These are phyloP conservation scores for Taiozyma onychis DNA, from an alignment of 1,139 yeast species.

Conservation along the genomic window DNA sequence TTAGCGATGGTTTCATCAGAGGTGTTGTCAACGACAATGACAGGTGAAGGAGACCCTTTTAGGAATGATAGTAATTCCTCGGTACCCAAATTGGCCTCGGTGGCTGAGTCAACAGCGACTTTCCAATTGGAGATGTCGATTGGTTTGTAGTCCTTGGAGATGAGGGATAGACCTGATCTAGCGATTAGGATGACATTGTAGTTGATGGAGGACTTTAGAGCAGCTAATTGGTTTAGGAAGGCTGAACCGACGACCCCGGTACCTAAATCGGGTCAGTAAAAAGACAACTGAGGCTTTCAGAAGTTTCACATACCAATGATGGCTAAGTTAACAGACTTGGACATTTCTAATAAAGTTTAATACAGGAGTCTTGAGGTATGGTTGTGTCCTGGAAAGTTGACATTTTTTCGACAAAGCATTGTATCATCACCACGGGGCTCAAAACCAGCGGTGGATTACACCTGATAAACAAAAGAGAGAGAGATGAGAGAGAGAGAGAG, in stretches of 20 bases:
- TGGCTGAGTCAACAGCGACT: slow-evolving; percentile 34
- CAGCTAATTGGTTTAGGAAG: slow-evolving; percentile 68
- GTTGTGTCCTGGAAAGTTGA: not conserved
- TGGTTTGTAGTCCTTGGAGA: slow-evolving; percentile 64
- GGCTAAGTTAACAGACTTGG: slow-evolving; percentile 67
- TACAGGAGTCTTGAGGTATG: not conserved
- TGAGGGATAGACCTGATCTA: slow-evolving; percentile 62
- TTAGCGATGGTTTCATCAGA: slow-evolving; percentile 75
- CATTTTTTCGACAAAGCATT: not conserved
- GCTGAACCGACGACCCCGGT: slow-evolving; percentile 96
- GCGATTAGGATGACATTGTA: slow-evolving; percentile 82
- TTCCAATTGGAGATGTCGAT: slow-evolving; percentile 60
- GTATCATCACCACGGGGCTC: not conserved
- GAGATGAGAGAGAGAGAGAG: no score
- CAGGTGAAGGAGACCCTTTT: slow-evolving; percentile 62
- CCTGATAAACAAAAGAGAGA: no score
- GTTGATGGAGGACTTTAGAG: slow-evolving; percentile 34
- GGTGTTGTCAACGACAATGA: slow-evolving; percentile 89
- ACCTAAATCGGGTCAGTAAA: slow-evolving; percentile 29
- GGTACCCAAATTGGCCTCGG: slow-evolving; percentile 48
- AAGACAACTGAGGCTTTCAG: not conserved
- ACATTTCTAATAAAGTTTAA: slow-evolving; percentile 28
- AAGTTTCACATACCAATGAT: slow-evolving; percentile 49
- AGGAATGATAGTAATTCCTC: slow-evolving; percentile 58
- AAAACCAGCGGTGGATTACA: not conserved